Evolutionary conservation across 768 basidiomycete genomes (phyloP), one percentile per base, ranked within the genome.

Genomic region (Crucibulum laeve): DNA sequence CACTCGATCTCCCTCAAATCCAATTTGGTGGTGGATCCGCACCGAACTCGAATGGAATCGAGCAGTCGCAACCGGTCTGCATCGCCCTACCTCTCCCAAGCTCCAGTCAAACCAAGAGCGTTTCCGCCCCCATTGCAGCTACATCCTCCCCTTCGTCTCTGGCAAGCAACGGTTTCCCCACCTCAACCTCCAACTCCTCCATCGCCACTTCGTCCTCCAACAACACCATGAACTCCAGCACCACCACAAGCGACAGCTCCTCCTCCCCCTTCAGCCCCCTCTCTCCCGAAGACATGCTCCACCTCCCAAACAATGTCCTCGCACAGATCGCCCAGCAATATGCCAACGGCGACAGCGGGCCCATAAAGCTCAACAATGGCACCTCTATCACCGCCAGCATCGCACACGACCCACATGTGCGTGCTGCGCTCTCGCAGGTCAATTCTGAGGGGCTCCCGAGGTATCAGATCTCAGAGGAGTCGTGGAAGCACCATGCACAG

Each of bases 401-500:
- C 35, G 8, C 18, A 8, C 18, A 6, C 17, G 10, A 19, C 18
- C 6, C 11, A 36, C 11, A 18, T 10, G 7, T 7, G 10, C 18
- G 35, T 7, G 7, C 18, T 36, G 7, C 8, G 35, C 6, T 17
- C 8, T 7, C 7, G 10, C 18, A 8, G 8, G 35, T 8, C 35
- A 18, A 8, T 6, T 17, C 7, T 36, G 35, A 36, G 7, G 8
- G 35, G 35, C 18, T 8, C 6, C 73, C 76, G 35, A 70, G 76
- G 40, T 85, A 82, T 61, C 65, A 74, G 42, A 67, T 83, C 28
- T 73, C 77, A 19, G 85, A 87, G 59, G 87, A 87, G 57, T 84
- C 87, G 5, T 87, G 84, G 85, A 86, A 88, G 59, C 87, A 89
- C 51, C 84, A 89, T 41, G 82, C 82, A 1, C 89, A 90, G 60